Evolutionary conservation across 2,329 filamentous ascomycete species (phyloP), one percentile per base, ranked within the genome.

Genomic region (Conoideocrella luteorostrata): DNA sequence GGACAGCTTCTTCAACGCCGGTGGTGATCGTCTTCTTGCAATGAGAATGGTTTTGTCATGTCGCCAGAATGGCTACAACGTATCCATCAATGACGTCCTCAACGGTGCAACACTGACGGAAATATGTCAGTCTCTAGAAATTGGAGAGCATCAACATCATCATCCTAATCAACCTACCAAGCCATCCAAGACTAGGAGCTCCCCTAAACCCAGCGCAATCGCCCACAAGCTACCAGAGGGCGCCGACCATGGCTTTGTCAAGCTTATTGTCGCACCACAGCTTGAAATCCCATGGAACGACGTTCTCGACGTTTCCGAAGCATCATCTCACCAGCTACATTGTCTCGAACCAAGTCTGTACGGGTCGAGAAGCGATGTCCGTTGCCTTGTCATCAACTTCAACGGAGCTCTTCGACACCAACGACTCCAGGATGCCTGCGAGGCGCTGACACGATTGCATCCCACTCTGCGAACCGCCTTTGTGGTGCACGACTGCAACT

Each of bases 381-480:
- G 66, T 50, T 74, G 73, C 50, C 59, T 77, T 4, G 56, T 71
- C 2, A 65, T 78, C 46, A 69, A 64, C 26, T 72, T 74, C 56
- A 68, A 62, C 20, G 72, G 72, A 0, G 55, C 63, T 0, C 51
- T 76, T 0, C 61, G 69, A 23, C 51, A 57, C 35, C 61, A 64
- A 33, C 68, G 66, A 47, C 64, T 77, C 2, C 67, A 75, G 46
- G 61, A 64, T 1, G 70, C 72, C 0, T 76, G 72, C 50, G 60
- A 63, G 18, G 63, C 64, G 11, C 60, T 77, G 7, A 59, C 62
- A 0, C 57, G 58, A 26, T 61, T 71, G 28, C 74, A 77, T 33
- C 68, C 72, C 0, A 72, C 76, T 22, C 63, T 82, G 7, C 71
- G 76, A 18, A 78, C 78, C 0, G 68, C 71, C 0, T 80, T 80